Base-by-base conservation (phyloP, 345 rosid genomes). In the Passiflora organensis region DNA sequence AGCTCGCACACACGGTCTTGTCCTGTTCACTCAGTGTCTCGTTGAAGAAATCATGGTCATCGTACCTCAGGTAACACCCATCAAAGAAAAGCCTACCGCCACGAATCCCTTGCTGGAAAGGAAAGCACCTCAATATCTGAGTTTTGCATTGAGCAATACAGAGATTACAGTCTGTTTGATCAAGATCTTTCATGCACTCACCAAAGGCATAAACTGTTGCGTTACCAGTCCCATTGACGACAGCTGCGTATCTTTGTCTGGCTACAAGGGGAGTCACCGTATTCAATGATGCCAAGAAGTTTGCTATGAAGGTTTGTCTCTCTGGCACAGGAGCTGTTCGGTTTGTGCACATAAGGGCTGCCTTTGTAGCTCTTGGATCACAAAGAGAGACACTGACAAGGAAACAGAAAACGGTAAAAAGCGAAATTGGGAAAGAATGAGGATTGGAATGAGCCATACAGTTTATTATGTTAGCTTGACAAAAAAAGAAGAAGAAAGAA, bases 161-260 rank as follows among this genome's bases (percentile, higher is more conserved):
- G 70, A 91, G 69, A 74, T 77, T 68, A 55, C 96, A 91, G 48
- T 87, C 97, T 23, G 54, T 68, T 60, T 23, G 71, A 37, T 76
- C 78, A 14, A 91, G 91, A 63, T 91, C 96, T 32, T 76, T 73
- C 74, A 85, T 80, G 63, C 97, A 91, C 84, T 87, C 87, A 18
- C 94, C 97, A 51, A 65, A 83, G 10, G 82, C 71, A 56, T 85
- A 91, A 2, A 91, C 96, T 0, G 80, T 72, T 19, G 57, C 25
- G 68, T 71, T 75, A 0, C 80, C 81, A 0, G 80, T 61, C 24
- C 85, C 80, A 38, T 68, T 68, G 43, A 64, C 48, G 0, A 78
- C 81, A 36, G 73, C 64, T 1, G 81, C 89, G 51, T 72, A 83
- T 18, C 66, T 48, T 39, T 48, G 81, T 20, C 64, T 57, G 15